Evolutionary conservation across 352 stramenopile genomes (phyloP), one percentile per base, ranked within the genome.

Genomic region (Blastocystis sp.): DNA sequence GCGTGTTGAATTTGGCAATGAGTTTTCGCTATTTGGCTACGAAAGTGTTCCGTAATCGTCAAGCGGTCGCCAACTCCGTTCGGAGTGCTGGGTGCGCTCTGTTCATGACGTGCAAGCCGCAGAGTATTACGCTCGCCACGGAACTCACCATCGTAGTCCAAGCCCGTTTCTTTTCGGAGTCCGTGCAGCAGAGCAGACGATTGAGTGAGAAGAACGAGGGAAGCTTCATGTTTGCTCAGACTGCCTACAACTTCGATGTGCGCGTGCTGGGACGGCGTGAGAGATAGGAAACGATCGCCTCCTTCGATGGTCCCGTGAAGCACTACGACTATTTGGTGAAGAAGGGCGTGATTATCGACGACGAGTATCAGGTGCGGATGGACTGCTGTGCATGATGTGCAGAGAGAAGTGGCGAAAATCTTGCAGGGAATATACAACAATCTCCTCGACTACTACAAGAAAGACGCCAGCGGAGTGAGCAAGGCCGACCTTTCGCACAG

Each of bases 161-260:
- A 34, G 21, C 48, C 2, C 74, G 74, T 70, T 38, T 3, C 54
- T 84, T 84, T 70, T 84, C 74, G 24, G 24, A 62, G 24, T 14
- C 38, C 7, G 40, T 69, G 34, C 52, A 84, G n/a, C 74, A 11
- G 1, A 21, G n/a, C 3, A 17, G 10, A 21, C 7, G 10, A 6
- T 0, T 40, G 7, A 57, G 9, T 3, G 43, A 52, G 11, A 28
- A 28, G 24, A 57, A 84, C 66, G 74, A 84, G 24, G 74, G 74
- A 19, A 54, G 69, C 57, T 84, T 84, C 42, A 28, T 84, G 0
- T 84, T 84, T 52, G 74, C 74, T 54, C 74, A 84, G 54, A 84
- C 74, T 48, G 74, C 74, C 10, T 84, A 84, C 74, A 84, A 84
- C 28, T 84, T 84, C 74, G 74, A 84, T 64, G 74, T 84, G 24